Conservation (phyloP, 2,329 filamentous ascomycete species). For the Neonectria ditissima region DNA sequence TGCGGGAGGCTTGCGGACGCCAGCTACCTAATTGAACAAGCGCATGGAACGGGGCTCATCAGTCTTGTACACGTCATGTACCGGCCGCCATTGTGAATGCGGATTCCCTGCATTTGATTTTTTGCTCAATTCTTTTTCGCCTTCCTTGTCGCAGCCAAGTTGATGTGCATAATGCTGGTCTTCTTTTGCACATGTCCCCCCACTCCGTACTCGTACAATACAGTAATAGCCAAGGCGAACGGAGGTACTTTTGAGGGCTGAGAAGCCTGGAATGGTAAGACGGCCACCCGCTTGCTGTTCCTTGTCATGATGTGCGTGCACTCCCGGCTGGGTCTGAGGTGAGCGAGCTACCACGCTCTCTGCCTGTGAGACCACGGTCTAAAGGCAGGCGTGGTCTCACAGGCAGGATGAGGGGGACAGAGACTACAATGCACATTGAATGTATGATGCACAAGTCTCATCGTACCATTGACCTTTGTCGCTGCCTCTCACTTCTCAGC, state of each 20-base stretch:
- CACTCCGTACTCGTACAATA: background rate
- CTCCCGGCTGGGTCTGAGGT: background rate
- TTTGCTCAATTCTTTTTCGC: too few species aligned
- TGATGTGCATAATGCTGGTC: background rate
- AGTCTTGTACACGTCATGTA: slow-evolving; percentile 2
- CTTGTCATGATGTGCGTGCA: background rate
- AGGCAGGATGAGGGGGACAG: too few species aligned
- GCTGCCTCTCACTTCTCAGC: background rate
- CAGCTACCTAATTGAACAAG: slow-evolving; percentile 8
- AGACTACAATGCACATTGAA: too few species aligned
- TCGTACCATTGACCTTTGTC: background rate
- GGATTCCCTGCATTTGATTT: too few species aligned
- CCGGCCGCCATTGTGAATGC: background rate
- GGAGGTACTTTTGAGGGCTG: slow-evolving; percentile 8
- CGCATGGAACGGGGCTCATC: slow-evolving; percentile 13
- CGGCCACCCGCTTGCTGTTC: background rate
- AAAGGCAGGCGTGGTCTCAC: too few species aligned
- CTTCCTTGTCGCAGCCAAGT: background rate
- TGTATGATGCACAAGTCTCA: background rate
- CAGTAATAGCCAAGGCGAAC: background rate
- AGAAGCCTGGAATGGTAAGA: slow-evolving; percentile 12
- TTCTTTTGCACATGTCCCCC: background rate
- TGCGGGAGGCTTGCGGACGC: slow-evolving; percentile 15
- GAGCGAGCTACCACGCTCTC: too few species aligned
- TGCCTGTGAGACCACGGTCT: too few species aligned